A percentile compares a stretch with the other conserved stretches of the same genome.
Conservation (phyloP, 192 early-diverging fungal genomes). For the Lobosporangium transversale region DNA sequence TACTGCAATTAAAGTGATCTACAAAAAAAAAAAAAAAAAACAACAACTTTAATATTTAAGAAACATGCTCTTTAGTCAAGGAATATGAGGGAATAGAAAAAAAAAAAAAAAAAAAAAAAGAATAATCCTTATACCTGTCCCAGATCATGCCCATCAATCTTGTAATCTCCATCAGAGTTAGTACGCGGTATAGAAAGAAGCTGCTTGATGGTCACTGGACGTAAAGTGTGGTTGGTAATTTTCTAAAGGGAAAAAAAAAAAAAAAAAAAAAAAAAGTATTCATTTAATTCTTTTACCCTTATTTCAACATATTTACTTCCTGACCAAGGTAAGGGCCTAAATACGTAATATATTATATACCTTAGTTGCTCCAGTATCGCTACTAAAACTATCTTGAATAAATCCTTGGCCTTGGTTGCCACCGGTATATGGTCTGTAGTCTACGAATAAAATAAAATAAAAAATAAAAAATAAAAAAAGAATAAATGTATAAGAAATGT, state of each 20-base stretch:
- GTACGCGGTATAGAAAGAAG: conserved; percentile 59
- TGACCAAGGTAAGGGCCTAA: background rate
- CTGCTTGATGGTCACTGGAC: conserved; percentile 88
- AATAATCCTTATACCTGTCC: conserved; percentile 73
- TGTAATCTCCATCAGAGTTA: conserved; percentile 67
- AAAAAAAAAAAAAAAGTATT: conserved; percentile 1
- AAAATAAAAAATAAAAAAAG: background rate
- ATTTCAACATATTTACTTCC: too few species aligned
- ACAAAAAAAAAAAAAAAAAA: background rate
- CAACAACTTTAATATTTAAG: too few species aligned
- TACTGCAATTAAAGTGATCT: conserved; percentile 79
- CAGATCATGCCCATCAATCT: conserved; percentile 76
- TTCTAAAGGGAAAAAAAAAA: conserved; percentile 9
- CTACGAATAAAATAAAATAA: background rate
- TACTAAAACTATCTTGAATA: conserved; percentile 35
- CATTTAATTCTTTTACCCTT: background rate
- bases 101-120: too few species aligned
- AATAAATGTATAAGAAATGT: too few species aligned
- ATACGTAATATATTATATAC: too few species aligned
- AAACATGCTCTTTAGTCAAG: too few species aligned
- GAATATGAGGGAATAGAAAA: too few species aligned
- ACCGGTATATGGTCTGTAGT: conserved; percentile 15
- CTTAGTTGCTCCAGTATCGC: conserved; percentile 18
- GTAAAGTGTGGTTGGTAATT: conserved; percentile 67
- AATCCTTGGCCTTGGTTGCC: conserved; percentile 28